Evolutionary conservation across 345 rosid genomes (phyloP), one percentile per base, ranked within the genome.

Genomic region (Linum tenue): DNA sequence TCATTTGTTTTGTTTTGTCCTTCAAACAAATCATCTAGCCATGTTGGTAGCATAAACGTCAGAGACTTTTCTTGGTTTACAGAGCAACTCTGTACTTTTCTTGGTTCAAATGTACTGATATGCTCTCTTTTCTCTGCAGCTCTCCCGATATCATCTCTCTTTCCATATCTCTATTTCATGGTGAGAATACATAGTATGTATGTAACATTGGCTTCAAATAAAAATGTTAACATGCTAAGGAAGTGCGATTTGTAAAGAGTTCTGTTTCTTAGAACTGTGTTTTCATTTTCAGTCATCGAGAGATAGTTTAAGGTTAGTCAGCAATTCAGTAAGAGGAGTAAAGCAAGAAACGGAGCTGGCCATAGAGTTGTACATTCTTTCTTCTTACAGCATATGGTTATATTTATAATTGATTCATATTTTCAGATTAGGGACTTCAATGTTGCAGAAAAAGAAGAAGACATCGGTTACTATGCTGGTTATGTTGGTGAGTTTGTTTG

Each of bases 111-210:
- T 11, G 35, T 66, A 14, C 7, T 53, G 51, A 63, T 62, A 5
- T 39, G 56, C 41, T 9, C 63, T 78, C 31, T 4, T 51, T 59
- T 70, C 65, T 59, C 84, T 79, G 76, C 88, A 94, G 99, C 92
- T 31, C 77, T 90, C 76, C 95, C 97, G 8, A 85, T 88, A 69
- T 85, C 92, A 16, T 85, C 95, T 67, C 88, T 94, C 15, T 94
- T 94, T 67, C 97, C 99, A 0, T 94, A 86, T 65, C 82, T 94
- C 63, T 94, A 94, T 63, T 94, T 86, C 74, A 86, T 89, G 98
- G 98, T 89, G 70, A 88, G 94, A 81, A 40, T 61, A 11, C 3
- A 48, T 11, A 37, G 15, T 56, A 7, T 56, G 5, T 8, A 56
- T 39, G 59, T 56, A 7, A 7, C 14, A 6, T 48, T 22, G 31